phyloP scores from a whole-genome alignment of 108 stramenopile species.

The Nitzschia sp. region DNA sequence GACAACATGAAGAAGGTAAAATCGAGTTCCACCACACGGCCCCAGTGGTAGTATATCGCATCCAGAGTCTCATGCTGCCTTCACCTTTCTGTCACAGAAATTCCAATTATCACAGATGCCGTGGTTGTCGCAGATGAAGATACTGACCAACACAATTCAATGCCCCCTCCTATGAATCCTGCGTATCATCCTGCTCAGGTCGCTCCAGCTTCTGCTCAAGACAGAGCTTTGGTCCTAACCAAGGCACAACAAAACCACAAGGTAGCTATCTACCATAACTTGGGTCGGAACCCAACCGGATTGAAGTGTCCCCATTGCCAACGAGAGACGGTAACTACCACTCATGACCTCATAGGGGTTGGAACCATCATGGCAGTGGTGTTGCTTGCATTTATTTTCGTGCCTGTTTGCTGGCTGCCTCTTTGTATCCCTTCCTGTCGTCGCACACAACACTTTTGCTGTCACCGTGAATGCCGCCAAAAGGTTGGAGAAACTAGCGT shows the following conservation, averaged over 20 bases:
- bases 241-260: not conserved
- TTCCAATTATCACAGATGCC: conserved; percentile 9
- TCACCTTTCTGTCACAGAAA: not conserved
- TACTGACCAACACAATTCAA: not conserved
- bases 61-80: too few species aligned
- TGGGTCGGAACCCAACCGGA: conserved; percentile 17
- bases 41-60: too few species aligned
- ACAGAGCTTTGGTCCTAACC: not conserved
- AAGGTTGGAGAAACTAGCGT: conserved; percentile 21
- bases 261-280: not conserved
- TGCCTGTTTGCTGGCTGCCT: conserved; percentile 47
- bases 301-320: conserved; percentile 27
- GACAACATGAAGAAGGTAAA: too few species aligned
- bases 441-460: conserved; percentile 25
- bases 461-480: conserved; percentile 19
- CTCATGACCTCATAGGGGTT: conserved; percentile 8
- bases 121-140: not conserved
- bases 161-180: not conserved
- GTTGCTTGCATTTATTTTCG: conserved; percentile 32
- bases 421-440: conserved; percentile 34
- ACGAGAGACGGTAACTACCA: conserved; percentile 16
- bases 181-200: not conserved
- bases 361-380: conserved; percentile 30
- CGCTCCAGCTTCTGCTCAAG: not conserved
- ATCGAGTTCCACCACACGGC: too few species aligned